These are phyloP conservation scores for Phytophthora nicotianae DNA, from an alignment of 352 stramenopile genomes.

Conservation along the genomic window DNA sequence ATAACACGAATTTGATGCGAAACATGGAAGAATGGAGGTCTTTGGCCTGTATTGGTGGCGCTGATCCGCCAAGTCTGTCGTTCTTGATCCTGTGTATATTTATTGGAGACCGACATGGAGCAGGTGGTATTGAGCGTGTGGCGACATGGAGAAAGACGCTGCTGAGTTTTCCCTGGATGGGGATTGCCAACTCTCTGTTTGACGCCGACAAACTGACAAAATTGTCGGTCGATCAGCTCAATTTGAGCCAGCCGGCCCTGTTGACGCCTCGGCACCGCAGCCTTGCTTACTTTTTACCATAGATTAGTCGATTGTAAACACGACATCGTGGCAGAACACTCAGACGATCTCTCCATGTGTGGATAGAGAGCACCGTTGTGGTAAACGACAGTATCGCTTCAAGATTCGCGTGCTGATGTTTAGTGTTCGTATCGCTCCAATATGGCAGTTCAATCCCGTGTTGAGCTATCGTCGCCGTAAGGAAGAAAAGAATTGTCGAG, in stretches of 20 bases:
- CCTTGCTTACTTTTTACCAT: conserved; percentile 22
- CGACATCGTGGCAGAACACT: conserved; percentile 1
- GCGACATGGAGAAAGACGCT: conserved; percentile 26
- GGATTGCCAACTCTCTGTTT: conserved; percentile 21
- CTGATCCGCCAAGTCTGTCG: background rate
- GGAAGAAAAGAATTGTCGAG: background rate
- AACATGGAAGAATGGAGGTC: background rate
- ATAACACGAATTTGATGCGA: background rate
- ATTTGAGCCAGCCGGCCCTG: background rate
- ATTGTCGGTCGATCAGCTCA: background rate
- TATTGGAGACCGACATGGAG: conserved; percentile 2
- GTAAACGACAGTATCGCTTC: background rate
- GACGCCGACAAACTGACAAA: background rate
- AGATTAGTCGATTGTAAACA: conserved; percentile 25
- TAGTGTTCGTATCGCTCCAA: conserved; percentile 1
- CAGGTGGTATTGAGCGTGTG: conserved; percentile 21
- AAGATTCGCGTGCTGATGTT: conserved; percentile 12
- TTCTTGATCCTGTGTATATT: conserved; percentile 9
- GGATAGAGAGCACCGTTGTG: background rate
- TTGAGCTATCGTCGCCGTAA: background rate
- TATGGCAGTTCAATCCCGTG: conserved; percentile 2
- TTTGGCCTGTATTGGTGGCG: background rate
- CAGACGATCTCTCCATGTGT: background rate
- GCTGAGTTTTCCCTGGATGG: conserved; percentile 25
- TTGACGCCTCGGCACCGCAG: conserved; percentile 1